These are phyloP conservation scores for Skeletonema marinoi DNA, from an alignment of 108 stramenopile species.

Conservation along the genomic window DNA sequence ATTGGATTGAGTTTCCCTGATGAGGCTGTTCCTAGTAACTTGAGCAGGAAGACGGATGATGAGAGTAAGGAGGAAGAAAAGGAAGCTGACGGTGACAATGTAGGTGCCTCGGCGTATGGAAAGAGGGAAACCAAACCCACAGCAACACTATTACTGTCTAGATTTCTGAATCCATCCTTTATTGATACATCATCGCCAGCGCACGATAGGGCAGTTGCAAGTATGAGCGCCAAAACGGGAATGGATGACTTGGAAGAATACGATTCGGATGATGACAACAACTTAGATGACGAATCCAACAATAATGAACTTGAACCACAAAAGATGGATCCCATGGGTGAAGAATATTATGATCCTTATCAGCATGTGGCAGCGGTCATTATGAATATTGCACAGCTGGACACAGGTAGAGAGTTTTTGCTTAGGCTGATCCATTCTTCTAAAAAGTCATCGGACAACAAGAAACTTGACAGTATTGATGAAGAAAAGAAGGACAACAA, in stretches of 20 bases:
- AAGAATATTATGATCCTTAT: conserved; percentile 72
- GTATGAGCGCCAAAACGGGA: background rate
- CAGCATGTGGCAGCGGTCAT: conserved; percentile 88
- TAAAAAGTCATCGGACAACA: background rate
- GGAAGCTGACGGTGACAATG: background rate
- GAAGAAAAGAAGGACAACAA: conserved; percentile 9
- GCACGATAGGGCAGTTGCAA: conserved; percentile 12
- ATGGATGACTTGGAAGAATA: conserved; percentile 21
- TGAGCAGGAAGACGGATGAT: conserved; percentile 6
- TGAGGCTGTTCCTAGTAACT: conserved; percentile 54
- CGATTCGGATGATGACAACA: conserved; percentile 30
- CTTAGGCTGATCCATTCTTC: conserved; percentile 49
- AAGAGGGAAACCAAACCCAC: conserved; percentile 54
- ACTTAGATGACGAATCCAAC: background rate
- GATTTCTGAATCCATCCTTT: conserved; percentile 54
- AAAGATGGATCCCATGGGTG: conserved; percentile 18
- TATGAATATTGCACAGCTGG: conserved; percentile 87
- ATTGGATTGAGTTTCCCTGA: conserved; percentile 75
- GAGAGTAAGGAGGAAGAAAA: conserved; percentile 37
- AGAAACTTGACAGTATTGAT: background rate
- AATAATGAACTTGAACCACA: conserved; percentile 22
- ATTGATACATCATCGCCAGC: conserved; percentile 25
- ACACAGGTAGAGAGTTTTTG: conserved; percentile 74
- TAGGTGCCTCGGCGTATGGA: conserved; percentile 4
- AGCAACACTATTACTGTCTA: conserved; percentile 65